Percentiles rank a stretch among this genome's conserved stretches.
Conservation (phyloP, 768 basidiomycete species). For the Leccinum uliginosum region DNA sequence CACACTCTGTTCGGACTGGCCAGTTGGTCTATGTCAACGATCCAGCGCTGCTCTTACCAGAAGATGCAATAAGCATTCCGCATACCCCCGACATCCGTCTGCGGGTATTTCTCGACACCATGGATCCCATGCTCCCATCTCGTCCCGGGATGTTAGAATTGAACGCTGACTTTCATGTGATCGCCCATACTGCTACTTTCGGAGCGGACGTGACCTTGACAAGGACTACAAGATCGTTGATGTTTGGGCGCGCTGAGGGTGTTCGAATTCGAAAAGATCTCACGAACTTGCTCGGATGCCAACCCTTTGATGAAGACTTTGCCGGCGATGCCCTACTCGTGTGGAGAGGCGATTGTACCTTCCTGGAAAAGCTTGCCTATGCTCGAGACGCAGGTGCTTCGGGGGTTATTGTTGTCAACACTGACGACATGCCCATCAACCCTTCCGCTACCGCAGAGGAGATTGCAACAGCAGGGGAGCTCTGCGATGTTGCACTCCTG, state of each 20-base stretch:
- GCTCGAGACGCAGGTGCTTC: conserved; percentile 70
- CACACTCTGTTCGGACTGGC: conserved; percentile 72
- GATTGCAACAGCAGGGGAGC: conserved; percentile 49
- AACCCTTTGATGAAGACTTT: conserved; percentile 45
- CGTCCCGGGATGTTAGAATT: conserved; percentile 36
- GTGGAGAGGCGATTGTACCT: conserved; percentile 80
- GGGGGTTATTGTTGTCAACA: conserved; percentile 73
- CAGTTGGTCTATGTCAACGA: conserved; percentile 84
- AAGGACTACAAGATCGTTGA: conserved; percentile 28
- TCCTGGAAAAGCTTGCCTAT: conserved; percentile 72
- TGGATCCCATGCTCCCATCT: conserved; percentile 45
- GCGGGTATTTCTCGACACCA: conserved; percentile 51
- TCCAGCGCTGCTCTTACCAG: conserved; percentile 38
- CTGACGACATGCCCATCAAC: conserved; percentile 56
- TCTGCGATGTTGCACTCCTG: conserved; percentile 57
- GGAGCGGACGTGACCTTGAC: conserved; percentile 53
- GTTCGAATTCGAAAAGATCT: conserved; percentile 50
- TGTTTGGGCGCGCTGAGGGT: conserved; percentile 49
- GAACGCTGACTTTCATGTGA: conserved; percentile 45
- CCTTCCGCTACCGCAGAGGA: conserved; percentile 62
- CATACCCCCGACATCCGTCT: conserved; percentile 46
- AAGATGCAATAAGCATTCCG: conserved; percentile 18
- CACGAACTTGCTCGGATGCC: conserved; percentile 57
- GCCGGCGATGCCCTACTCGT: conserved; percentile 56
- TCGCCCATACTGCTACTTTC: conserved; percentile 65